phyloP scores from a whole-genome alignment of 2,329 filamentous ascomycete species.

The Botrytis pseudocinerea region DNA sequence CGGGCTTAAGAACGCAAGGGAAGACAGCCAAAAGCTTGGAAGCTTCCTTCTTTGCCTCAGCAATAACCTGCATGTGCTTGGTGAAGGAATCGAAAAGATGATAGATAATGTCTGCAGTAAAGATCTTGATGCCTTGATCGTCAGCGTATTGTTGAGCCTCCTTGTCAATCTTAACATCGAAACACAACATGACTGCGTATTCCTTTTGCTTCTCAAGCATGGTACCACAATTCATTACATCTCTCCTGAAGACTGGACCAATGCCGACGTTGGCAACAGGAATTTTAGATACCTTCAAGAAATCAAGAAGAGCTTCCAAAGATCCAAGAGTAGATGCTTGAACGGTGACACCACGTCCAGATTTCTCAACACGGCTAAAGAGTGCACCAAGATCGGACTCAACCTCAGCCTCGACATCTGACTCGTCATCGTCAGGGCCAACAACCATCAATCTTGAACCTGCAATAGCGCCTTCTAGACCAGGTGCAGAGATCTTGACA shows the following conservation, averaged over 20 bases:
- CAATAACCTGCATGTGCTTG: slow-evolving; percentile 84
- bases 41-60: slow-evolving; percentile 93
- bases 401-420: slow-evolving; percentile 94
- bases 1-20: slow-evolving; percentile 85
- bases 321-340: slow-evolving; percentile 97
- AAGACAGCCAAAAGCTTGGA: slow-evolving; percentile 95
- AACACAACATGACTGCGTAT: slow-evolving; percentile 98
- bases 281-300: slow-evolving; percentile 94
- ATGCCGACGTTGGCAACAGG: slow-evolving; percentile 97
- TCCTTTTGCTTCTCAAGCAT: slow-evolving; percentile 97
- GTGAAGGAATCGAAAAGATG: slow-evolving; percentile 97
- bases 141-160: slow-evolving; percentile 90
- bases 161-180: slow-evolving; percentile 99
- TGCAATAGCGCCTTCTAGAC: slow-evolving; percentile 92
- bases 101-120: slow-evolving; percentile 98
- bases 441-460: slow-evolving; percentile 93
- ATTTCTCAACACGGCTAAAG: slow-evolving; percentile 87
- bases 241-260: slow-evolving; percentile 95
- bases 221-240: slow-evolving; percentile 91
- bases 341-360: slow-evolving; percentile 91
- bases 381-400: slow-evolving; percentile 91
- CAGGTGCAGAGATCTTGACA: slow-evolving; percentile 98
- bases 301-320: slow-evolving; percentile 92
- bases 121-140: slow-evolving; percentile 93
- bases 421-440: slow-evolving; percentile 92